Base-by-base conservation (phyloP, 1,139 yeast genomes). In the Sugiyamaella grinbergsii region DNA sequence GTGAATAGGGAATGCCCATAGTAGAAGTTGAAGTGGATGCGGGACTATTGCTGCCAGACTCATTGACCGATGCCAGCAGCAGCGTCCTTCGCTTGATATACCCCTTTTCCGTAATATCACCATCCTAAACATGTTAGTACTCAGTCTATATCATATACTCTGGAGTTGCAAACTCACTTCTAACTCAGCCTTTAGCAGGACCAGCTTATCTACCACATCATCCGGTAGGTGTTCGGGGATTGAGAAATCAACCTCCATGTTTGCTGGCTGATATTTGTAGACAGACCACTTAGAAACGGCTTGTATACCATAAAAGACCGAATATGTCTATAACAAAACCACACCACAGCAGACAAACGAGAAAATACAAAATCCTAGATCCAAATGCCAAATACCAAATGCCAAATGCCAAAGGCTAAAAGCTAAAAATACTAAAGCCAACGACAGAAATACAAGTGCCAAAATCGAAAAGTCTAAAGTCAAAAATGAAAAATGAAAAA, bases 71-170 rank as follows among this genome's bases (percentile, higher is more conserved):
- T 2, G 71, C 65, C 23, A 79, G 61, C n/a, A 80, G 59, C 53
- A 69, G 73, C 37, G 74, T 75, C 49, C 86, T 69, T 54, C 80
- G 81, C 58, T 79, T 82, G 39, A 73, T 70, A 61, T 81, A 83
- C 1, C 91, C 90, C 63, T 83, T 84, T 47, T 77, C 81, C 0
- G 90, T 83, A 52, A 84, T 70, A 53, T 81, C 82, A 1, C 87
- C 90, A 41, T 83, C 87, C 58, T 77, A 46, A n/a, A 22, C 13
- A 26, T 11, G 44, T 40, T 39, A 39, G 33, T 10, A 39, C 15
- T 2, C 24, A n/a, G 26, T 20, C 31, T 32, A 7, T 32, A 11
- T n/a, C 23, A 15, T 4, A 16, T 18, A 31, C 20, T 5, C 22
- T 34, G 20, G 4, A 10, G 10, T 4, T 37, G 13, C 11, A 13